These are phyloP conservation scores for Fabrea salina DNA, from an alignment of 169 alveolate genomes.

Conservation along the genomic window DNA sequence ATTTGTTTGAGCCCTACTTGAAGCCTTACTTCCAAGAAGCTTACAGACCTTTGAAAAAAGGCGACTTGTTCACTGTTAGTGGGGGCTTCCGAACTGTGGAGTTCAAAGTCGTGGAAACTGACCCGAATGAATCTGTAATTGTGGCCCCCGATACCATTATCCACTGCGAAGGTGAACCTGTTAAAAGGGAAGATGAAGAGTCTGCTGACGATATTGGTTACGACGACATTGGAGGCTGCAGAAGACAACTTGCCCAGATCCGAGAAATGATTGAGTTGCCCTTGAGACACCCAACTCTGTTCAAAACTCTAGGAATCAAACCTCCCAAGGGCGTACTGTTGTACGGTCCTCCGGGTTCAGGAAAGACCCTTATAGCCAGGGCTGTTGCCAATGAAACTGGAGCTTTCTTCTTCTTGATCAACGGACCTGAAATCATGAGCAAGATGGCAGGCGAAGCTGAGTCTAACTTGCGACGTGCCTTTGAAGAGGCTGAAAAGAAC, in stretches of 20 bases:
- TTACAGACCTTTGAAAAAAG: slow-evolving; percentile 99
- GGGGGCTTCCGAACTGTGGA: slow-evolving; percentile 99
- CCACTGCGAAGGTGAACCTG: slow-evolving; percentile 97
- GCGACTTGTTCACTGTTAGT: slow-evolving; percentile 97
- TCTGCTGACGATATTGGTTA: slow-evolving; percentile 99
- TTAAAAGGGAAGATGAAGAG: slow-evolving; percentile 99
- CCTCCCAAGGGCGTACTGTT: slow-evolving; percentile 99
- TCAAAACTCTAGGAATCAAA: slow-evolving; percentile 98
- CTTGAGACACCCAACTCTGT: slow-evolving; percentile 96
- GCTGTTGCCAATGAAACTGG: slow-evolving; percentile 99
- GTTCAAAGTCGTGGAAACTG: slow-evolving; percentile 99
- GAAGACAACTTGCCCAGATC: slow-evolving; percentile 98
- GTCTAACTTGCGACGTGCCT: slow-evolving; percentile 96
- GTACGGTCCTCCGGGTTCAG: slow-evolving; percentile 99
- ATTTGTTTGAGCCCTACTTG: slow-evolving; percentile 95
- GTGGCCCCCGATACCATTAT: slow-evolving; percentile 99
- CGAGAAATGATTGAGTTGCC: slow-evolving; percentile 71
- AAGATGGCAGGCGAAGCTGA: slow-evolving; percentile 99
- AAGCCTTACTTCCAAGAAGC: slow-evolving; percentile 99
- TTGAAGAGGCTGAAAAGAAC: slow-evolving; percentile 97
- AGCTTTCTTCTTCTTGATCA: slow-evolving; percentile 94
- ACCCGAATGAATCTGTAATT: slow-evolving; percentile 99
- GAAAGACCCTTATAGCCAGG: slow-evolving; percentile 99
- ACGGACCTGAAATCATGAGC: slow-evolving; percentile 98
- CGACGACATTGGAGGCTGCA: slow-evolving; percentile 99